Percentiles rank a stretch among this genome's conserved stretches.
phyloP scores from a whole-genome alignment of 2,329 filamentous ascomycete species.

The Pseudogymnoascus sp. region DNA sequence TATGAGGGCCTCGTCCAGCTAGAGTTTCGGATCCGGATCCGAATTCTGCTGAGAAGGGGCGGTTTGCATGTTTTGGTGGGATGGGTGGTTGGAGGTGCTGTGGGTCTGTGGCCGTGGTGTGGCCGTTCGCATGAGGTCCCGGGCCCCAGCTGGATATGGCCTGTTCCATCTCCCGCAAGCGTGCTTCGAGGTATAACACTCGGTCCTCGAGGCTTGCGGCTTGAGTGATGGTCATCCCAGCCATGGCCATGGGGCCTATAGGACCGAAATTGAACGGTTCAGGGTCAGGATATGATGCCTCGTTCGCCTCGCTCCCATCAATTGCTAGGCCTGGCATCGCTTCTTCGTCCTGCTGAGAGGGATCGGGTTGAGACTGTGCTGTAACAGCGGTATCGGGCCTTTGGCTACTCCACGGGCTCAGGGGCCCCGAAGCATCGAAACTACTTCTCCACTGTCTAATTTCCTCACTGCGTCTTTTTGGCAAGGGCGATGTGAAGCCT shows the following conservation, averaged over 20 bases:
- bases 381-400: not conserved
- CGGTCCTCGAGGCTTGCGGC: conserved; percentile 49
- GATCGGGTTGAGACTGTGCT: not conserved
- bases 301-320: conserved; percentile 19
- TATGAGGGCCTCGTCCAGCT: not conserved
- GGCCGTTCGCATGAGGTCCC: not conserved
- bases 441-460: conserved; percentile 60
- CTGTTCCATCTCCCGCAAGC: conserved; percentile 47
- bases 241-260: conserved; percentile 37
- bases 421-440: conserved; percentile 46
- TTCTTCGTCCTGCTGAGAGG: conserved; percentile 13
- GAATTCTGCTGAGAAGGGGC: not conserved
- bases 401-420: not conserved
- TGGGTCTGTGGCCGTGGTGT: not conserved
- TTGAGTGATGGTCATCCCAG: conserved; percentile 53
- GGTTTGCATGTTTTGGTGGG: not conserved
- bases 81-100: not conserved
- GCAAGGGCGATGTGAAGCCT: not conserved
- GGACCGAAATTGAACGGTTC: conserved; percentile 46
- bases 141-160: conserved; percentile 14
- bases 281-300: conserved; percentile 29
- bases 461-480: conserved; percentile 54
- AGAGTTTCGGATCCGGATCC: not conserved
- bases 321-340: not conserved
- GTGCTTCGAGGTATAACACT: conserved; percentile 45